phyloP scores from a whole-genome alignment of 805 yeast species.

The Starmerella bombi region DNA sequence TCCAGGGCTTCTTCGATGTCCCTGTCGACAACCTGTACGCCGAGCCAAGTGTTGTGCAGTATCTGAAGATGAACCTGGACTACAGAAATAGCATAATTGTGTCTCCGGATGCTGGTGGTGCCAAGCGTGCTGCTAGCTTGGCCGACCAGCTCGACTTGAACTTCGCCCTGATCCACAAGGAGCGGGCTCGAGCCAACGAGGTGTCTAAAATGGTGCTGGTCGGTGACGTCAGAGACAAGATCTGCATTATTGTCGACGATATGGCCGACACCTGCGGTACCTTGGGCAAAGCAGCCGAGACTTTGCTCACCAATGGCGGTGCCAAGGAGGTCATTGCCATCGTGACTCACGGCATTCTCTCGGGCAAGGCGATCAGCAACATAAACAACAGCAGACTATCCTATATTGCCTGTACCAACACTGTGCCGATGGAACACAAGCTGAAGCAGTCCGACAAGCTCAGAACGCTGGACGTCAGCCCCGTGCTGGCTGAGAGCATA shows the following conservation, averaged over 20 bases:
- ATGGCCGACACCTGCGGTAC: conserved; percentile 99
- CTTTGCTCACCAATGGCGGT: conserved; percentile 54
- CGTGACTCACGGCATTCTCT: conserved; percentile 91
- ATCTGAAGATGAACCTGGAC: conserved; percentile 55
- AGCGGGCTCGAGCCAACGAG: conserved; percentile 91
- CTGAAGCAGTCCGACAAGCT: conserved; percentile 48
- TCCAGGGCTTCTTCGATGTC: conserved; percentile 90
- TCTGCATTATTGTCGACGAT: conserved; percentile 84
- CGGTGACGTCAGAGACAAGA: conserved; percentile 80
- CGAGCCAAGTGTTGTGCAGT: conserved; percentile 80
- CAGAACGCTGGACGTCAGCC: conserved; percentile 70
- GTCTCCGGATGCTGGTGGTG: conserved; percentile 99
- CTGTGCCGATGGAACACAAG: conserved; percentile 72
- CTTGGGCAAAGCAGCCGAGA: conserved; percentile 85
- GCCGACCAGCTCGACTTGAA: conserved; percentile 91
- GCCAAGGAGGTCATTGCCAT: conserved; percentile 84
- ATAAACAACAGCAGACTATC: conserved; percentile 55
- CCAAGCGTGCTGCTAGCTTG: conserved; percentile 88
- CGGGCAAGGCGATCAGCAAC: conserved; percentile 71
- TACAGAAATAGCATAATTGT: conserved; percentile 60
- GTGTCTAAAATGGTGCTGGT: conserved; percentile 94
- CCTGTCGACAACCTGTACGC: conserved; percentile 96
- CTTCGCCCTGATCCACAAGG: conserved; percentile 94
- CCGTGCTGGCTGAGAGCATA: conserved; percentile 83
- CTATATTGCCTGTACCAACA: conserved; percentile 80